Evolutionary conservation across 257 asterid species (phyloP).

Genomic region (Nicotiana sylvestris): DNA sequence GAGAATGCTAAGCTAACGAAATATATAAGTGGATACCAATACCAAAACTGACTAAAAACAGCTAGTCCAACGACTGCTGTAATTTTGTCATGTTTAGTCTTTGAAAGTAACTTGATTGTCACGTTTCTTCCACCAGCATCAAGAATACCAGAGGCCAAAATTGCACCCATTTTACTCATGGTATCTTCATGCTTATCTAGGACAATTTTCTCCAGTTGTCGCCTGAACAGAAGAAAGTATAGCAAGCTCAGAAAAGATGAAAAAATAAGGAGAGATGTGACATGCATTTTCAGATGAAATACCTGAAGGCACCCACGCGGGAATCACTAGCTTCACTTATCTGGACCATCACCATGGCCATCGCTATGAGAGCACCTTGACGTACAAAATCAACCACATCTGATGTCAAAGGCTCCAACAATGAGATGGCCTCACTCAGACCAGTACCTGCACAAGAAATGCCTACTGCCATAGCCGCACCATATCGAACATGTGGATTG

Average conservation of each 20-base stretch:
- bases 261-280: neutral
- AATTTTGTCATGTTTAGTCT: constrained; percentile 79
- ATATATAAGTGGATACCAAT: constrained; percentile 96
- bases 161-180: constrained; percentile 99
- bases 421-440: constrained; percentile 88
- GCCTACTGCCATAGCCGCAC: constrained; percentile 98
- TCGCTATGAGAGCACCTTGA: constrained; percentile 97
- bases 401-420: constrained; percentile 92
- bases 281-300: constrained; percentile 10
- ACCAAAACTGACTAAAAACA: constrained; percentile 98
- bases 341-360: constrained; percentile 99
- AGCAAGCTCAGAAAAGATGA: neutral
- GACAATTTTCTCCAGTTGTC: constrained; percentile 84
- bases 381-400: constrained; percentile 98
- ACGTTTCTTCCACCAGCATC: constrained; percentile 99
- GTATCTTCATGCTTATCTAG: constrained; percentile 95
- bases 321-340: constrained; percentile 91
- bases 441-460: constrained; percentile 99
- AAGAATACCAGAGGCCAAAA: constrained; percentile 89
- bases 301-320: constrained; percentile 97
- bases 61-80: constrained; percentile 95
- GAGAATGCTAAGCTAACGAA: constrained; percentile 90
- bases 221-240: constrained; percentile 37
- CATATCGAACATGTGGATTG: constrained; percentile 98
- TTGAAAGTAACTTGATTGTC: constrained; percentile 74